A percentile compares a stretch with the other conserved stretches of the same genome.
Conservation (phyloP, 257 asterid species). For the Henckelia pumila region DNA sequence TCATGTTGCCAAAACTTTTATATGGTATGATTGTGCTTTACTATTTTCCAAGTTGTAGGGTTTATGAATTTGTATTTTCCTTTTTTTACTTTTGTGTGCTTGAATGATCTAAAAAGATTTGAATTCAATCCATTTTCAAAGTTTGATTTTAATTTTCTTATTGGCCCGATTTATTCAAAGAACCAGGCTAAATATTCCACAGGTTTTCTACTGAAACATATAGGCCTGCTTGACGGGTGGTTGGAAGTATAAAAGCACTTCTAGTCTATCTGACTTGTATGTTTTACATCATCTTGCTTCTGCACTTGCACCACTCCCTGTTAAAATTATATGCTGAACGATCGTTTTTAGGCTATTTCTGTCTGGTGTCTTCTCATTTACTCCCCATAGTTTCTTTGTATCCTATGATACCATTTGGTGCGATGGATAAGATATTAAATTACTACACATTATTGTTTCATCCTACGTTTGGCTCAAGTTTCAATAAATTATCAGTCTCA, state of each 20-base stretch:
- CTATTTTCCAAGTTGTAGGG: neutral
- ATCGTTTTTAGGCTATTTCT: neutral
- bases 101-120: neutral
- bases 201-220: neutral
- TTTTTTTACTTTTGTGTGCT: neutral
- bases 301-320: too few relatives aligned
- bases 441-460: too few relatives aligned
- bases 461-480: too few relatives aligned
- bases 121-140: neutral
- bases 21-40: neutral
- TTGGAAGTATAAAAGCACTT: too few relatives aligned
- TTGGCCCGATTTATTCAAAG: neutral
- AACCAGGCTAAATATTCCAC: neutral
- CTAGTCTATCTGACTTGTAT: too few relatives aligned
- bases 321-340: neutral
- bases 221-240: too few relatives aligned
- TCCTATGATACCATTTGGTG: neutral
- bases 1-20: neutral
- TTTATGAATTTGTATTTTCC: neutral
- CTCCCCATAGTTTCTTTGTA: neutral
- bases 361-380: neutral
- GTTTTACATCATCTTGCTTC: too few relatives aligned
- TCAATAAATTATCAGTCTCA: too few relatives aligned
- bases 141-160: neutral
- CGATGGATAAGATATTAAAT: too few relatives aligned